Conservation (phyloP, 345 rosid genomes). For the Angophora floribunda region DNA sequence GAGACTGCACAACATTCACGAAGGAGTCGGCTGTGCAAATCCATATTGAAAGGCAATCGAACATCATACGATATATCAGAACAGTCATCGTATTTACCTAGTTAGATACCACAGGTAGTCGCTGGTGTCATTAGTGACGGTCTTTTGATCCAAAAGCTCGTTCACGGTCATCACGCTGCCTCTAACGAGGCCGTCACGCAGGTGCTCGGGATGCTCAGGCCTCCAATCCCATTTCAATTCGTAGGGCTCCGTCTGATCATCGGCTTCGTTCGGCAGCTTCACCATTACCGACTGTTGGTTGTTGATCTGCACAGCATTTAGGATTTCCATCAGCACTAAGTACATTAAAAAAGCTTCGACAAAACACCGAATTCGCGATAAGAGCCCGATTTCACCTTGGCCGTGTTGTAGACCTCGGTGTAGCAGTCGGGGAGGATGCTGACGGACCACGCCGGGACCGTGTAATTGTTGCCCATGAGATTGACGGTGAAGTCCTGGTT, state of each 20-base stretch:
- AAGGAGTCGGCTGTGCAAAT: background rate
- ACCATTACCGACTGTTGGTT: slow-evolving; percentile 16
- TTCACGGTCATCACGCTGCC: background rate
- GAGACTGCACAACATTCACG: background rate
- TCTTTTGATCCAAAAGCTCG: slow-evolving; percentile 24
- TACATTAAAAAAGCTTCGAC: accelerated
- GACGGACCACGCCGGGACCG: slow-evolving; percentile 26
- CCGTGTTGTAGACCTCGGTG: slow-evolving; percentile 31
- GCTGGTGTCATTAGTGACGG: slow-evolving; percentile 17
- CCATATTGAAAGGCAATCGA: background rate
- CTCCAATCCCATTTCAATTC: slow-evolving; percentile 22
- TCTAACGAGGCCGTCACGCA: background rate
- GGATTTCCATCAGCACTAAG: background rate
- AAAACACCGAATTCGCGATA: no score
- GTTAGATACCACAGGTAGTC: slow-evolving; percentile 41
- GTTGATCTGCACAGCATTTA: slow-evolving; percentile 6
- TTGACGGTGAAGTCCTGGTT: background rate
- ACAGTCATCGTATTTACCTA: slow-evolving; percentile 1
- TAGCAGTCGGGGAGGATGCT: slow-evolving; percentile 24
- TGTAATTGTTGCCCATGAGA: background rate
- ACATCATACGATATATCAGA: background rate
- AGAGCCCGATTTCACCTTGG: slow-evolving; percentile 10
- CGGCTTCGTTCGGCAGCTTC: background rate
- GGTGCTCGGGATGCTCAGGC: background rate
- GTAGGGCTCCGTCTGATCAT: slow-evolving; percentile 10